Conservation (phyloP, 1,139 yeast species). For the Arxiozyma heterogenica region DNA sequence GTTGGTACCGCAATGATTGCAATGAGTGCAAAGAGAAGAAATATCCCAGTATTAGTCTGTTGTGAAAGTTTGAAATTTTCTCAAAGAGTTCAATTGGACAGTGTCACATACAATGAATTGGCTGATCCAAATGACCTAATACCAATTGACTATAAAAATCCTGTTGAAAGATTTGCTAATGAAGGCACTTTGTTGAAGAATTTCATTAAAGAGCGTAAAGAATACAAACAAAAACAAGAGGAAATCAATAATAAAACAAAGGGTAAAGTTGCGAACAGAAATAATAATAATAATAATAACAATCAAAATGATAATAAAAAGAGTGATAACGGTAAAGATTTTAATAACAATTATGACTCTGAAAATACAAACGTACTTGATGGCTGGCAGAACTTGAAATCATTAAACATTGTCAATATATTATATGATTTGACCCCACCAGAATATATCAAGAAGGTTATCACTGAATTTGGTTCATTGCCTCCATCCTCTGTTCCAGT, state of each 20-base stretch:
- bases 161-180: conserved; percentile 41
- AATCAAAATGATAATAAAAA: conserved; percentile 15
- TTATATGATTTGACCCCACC: conserved; percentile 95
- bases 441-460: conserved; percentile 83
- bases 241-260: conserved; percentile 19
- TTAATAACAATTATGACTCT: conserved; percentile 12
- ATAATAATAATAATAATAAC: conserved; percentile 1
- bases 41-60: conserved; percentile 88
- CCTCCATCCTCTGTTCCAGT: conserved; percentile 98
- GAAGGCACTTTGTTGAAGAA: conserved; percentile 59
- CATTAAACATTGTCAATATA: conserved; percentile 69
- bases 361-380: conserved; percentile 43
- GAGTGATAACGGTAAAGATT: conserved; percentile 11
- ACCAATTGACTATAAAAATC: conserved; percentile 39
- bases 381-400: conserved; percentile 56
- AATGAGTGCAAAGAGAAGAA: conserved; percentile 78
- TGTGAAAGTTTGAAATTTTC: conserved; percentile 94
- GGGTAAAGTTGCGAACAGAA: conserved; percentile 8
- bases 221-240: conserved; percentile 19
- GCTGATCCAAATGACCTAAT: conserved; percentile 76
- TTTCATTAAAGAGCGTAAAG: conserved; percentile 42
- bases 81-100: conserved; percentile 90
- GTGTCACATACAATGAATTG: conserved; percentile 86
- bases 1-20: conserved; percentile 95
- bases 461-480: conserved; percentile 90